Evolutionary conservation across 805 yeast genomes (phyloP), one percentile per base, ranked within the genome.

Genomic region (Millerago galiae): DNA sequence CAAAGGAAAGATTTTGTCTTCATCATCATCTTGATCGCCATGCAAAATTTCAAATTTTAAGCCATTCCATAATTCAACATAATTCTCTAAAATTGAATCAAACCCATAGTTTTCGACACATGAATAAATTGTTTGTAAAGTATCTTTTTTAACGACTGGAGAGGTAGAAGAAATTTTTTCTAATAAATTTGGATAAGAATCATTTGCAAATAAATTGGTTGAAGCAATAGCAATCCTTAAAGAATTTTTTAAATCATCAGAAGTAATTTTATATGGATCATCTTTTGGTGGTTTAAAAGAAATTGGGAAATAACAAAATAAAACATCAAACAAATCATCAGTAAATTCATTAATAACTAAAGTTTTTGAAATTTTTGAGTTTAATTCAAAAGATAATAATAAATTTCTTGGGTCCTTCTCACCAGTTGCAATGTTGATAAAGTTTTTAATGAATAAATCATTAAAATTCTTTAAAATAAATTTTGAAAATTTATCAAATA

Each of bases 241-340:
- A 7, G 75, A 71, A 10, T 54, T 35, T 56, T 86, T 87, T 51
- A 95, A 68, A 41, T 88, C 84, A 1, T 71, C 75, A 1, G 88
- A 77, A 0, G 95, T 78, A 49, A 88, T 84, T 48, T 81, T 78
- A 59, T 89, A 88, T 0, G 93, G 90, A 53, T 91, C 96, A 59
- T 86, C 86, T 37, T 79, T 76, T 4, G 98, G 96, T 2, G 98
- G 96, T 44, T 80, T 81, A 65, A 95, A 93, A 1, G 96, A 84
- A 34, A 93, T 90, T 11, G 99, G 99, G 66, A 91, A 93, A 65
- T 93, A 93, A 62, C 99, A 93, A 59, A 91, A 95, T 33, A 87
- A 70, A 29, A 84, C 77, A 58, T 93, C 99, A 58, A 90, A 95
- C 45, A 93, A 60, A 9, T 85, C 87, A 50, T 83, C 82, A 27